Conservation (phyloP, 345 rosid genomes). For the Orychophragmus violaceus region DNA sequence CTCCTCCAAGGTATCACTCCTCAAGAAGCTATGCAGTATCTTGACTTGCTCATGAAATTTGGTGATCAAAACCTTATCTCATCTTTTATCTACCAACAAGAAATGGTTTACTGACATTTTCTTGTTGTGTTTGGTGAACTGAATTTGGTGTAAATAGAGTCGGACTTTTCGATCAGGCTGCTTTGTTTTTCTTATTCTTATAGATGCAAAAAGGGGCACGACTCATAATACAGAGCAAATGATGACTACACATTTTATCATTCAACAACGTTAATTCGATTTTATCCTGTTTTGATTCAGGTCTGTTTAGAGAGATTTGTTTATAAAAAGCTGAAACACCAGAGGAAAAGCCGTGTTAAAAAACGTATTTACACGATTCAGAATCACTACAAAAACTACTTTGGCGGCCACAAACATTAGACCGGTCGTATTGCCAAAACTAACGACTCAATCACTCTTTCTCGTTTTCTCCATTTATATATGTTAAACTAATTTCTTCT, state of each 20-base stretch:
- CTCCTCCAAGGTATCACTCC: slow-evolving; percentile 52
- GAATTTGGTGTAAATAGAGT: slow-evolving; percentile 20
- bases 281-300: neutral
- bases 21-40: slow-evolving; percentile 55
- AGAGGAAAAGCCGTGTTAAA: neutral
- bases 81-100: slow-evolving; percentile 2
- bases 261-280: neutral
- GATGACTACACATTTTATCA: neutral
- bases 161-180: neutral
- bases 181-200: slow-evolving; percentile 1
- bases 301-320: too few species aligned
- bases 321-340: neutral
- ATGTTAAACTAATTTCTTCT: neutral
- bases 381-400: slow-evolving; percentile 24
- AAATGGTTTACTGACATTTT: neutral
- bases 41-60: slow-evolving; percentile 44
- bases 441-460: slow-evolving; percentile 24
- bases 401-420: slow-evolving; percentile 24
- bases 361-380: slow-evolving; percentile 28
- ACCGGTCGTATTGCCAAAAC: slow-evolving; percentile 31
- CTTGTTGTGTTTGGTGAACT: neutral
- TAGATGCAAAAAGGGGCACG: neutral
- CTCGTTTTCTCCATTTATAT: slow-evolving; percentile 1
- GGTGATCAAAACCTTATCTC: slow-evolving; percentile 29
- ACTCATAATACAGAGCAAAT: neutral